phyloP scores from a whole-genome alignment of 2,329 filamentous ascomycete genomes.

The Talaromyces islandicus region DNA sequence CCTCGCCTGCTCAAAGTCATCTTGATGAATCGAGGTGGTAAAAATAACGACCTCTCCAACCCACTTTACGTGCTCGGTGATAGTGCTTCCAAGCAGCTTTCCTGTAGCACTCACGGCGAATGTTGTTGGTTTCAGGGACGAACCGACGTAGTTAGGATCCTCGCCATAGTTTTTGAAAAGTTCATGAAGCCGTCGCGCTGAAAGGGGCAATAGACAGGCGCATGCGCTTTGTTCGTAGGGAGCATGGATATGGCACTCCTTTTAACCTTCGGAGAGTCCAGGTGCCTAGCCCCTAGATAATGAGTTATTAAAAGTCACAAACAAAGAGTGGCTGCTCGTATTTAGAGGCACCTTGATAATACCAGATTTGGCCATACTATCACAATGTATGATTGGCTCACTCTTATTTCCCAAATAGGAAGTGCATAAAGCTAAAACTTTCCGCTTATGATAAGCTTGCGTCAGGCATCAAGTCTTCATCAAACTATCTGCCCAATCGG shows the following conservation, averaged over 20 bases:
- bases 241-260: conserved; percentile 17
- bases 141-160: conserved; percentile 51
- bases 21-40: conserved; percentile 20
- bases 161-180: conserved; percentile 51
- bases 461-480: neutral
- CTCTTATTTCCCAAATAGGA: neutral
- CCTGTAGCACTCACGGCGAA: conserved; percentile 15
- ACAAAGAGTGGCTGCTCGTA: neutral
- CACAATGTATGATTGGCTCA: neutral
- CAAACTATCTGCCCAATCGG: neutral
- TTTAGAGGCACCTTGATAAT: neutral
- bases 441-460: neutral
- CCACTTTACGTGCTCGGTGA: conserved; percentile 23
- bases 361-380: neutral
- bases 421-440: neutral
- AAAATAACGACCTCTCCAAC: conserved; percentile 18
- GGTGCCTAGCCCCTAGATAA: neutral
- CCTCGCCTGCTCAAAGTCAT: conserved; percentile 26
- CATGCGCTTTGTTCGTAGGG: conserved; percentile 31
- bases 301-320: neutral
- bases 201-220: conserved; percentile 48
- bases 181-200: conserved; percentile 34
- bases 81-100: conserved; percentile 16
- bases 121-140: conserved; percentile 15
- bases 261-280: neutral